Base-by-base conservation (phyloP, 164 flowering plant genomes). In the Litsea cubeba region DNA sequence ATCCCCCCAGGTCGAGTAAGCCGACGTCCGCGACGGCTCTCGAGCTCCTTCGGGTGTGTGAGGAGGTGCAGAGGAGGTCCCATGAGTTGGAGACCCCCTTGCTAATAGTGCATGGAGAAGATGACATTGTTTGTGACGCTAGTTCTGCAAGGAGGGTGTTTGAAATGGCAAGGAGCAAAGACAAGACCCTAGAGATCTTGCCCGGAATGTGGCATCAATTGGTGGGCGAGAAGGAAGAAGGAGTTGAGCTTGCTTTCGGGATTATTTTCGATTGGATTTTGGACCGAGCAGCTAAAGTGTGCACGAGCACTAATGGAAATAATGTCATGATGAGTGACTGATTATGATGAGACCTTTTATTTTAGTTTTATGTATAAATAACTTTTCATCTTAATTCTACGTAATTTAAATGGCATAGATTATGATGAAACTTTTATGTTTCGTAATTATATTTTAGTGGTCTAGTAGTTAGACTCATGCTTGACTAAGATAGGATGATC, bases 161-260 rank as follows among this genome's bases (percentile, higher is more conserved):
- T 63, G 78, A 80, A 57, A 74, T 26, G 25, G 85, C 81, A 1
- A 68, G 35, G 12, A 81, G 81, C 51, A 70, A 72, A 63, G 88
- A 86, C 49, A 86, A 86, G 69, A 82, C 74, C 1, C 50, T 86
- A 63, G 75, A 78, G 77, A 75, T 84, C 15, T 78, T 76, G n/a
- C 79, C 79, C 0, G 88, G 85, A 6, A 81, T 84, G 85, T 82
- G 87, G 85, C 88, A 86, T 63, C 76, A 72, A 74, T 62, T 79
- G 77, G 80, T 86, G 25, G 88, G 88, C 22, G 88, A 86, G 40
- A 73, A 81, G 0, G 65, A 75, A 51, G 87, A 84, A 28, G 71
- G 74, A 12, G 85, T 79, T 1, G 84, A 84, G n/a, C 57, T 70
- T 58, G 87, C 83, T 5, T 82, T 86, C 68, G 70, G 60, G 15